These are phyloP conservation scores for Nadsonia fulvescens DNA, from an alignment of 805 yeast genomes.

Conservation along the genomic window DNA sequence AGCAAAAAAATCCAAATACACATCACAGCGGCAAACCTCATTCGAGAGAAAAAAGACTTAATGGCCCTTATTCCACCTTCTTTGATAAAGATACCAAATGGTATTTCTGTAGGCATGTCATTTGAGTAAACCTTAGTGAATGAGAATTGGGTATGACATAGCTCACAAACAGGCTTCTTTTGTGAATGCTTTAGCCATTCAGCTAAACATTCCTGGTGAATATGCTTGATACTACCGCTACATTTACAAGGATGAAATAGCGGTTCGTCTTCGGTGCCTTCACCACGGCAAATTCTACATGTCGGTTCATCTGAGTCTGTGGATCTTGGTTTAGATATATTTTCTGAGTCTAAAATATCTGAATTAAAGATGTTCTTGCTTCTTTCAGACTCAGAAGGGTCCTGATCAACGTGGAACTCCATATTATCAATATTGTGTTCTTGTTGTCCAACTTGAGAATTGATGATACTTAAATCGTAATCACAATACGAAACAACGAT, in stretches of 20 bases:
- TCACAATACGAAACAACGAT: no score
- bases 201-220: slow-evolving; percentile 79
- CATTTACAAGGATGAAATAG: slow-evolving; percentile 85
- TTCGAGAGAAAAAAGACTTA: slow-evolving; percentile 8
- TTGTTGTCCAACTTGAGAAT: no score
- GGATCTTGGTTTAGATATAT: no score
- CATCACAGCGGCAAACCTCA: slow-evolving; percentile 7
- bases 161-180: slow-evolving; percentile 59
- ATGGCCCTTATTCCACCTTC: slow-evolving; percentile 18
- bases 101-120: slow-evolving; percentile 47
- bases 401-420: no score
- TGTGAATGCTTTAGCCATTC: slow-evolving; percentile 71
- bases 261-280: slow-evolving; percentile 62
- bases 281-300: slow-evolving; percentile 91
- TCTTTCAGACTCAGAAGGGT: no score
- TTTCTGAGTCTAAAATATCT: no score
- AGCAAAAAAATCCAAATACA: slow-evolving; percentile 3
- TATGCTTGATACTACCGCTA: slow-evolving; percentile 79
- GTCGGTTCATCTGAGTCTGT: no score
- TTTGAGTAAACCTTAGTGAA: slow-evolving; percentile 49
- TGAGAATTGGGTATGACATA: slow-evolving; percentile 61
- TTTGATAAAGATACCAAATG: slow-evolving; percentile 29
- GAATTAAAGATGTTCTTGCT: no score
- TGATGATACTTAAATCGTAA: no score
- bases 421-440: no score